Percentiles rank a stretch among this genome's conserved stretches.
Evolutionary conservation across 768 basidiomycete species (phyloP).

Genomic region (Lyophyllum atratum): DNA sequence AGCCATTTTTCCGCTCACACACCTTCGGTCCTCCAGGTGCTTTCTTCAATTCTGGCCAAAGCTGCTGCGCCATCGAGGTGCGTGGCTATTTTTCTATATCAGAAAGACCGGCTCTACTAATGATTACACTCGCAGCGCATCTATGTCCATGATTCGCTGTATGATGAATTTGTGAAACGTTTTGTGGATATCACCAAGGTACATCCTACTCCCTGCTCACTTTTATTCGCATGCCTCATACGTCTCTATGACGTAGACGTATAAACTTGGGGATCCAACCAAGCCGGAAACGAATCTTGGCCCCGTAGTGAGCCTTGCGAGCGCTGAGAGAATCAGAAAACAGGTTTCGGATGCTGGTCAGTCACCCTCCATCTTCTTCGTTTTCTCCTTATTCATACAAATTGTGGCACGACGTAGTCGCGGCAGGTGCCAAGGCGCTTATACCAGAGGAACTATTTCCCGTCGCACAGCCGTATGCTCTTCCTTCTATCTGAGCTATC

Average conservation of each 20-base stretch:
- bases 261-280: constrained; percentile 87
- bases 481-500: background rate
- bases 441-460: constrained; percentile 70
- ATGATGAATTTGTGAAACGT: constrained; percentile 74
- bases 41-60: constrained; percentile 97
- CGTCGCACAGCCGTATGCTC: constrained; percentile 62
- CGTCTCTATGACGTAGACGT: constrained; percentile 47
- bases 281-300: constrained; percentile 76
- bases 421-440: constrained; percentile 77
- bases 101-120: background rate
- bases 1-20: background rate
- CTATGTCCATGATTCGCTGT: constrained; percentile 87
- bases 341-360: constrained; percentile 85
- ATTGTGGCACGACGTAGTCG: constrained; percentile 42
- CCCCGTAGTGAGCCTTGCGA: constrained; percentile 88
- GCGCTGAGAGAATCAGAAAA: constrained; percentile 81
- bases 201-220: background rate
- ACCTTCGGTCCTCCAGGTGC: constrained; percentile 52
- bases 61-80: constrained; percentile 92
- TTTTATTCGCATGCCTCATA: background rate
- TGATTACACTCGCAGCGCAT: constrained; percentile 58
- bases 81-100: constrained; percentile 9
- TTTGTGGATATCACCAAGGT: constrained; percentile 79
- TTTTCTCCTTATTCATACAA: background rate
- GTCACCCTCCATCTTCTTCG: constrained; percentile 15